Conservation (phyloP, 164 flowering plant genomes). For the Nymphaea thermarum region DNA sequence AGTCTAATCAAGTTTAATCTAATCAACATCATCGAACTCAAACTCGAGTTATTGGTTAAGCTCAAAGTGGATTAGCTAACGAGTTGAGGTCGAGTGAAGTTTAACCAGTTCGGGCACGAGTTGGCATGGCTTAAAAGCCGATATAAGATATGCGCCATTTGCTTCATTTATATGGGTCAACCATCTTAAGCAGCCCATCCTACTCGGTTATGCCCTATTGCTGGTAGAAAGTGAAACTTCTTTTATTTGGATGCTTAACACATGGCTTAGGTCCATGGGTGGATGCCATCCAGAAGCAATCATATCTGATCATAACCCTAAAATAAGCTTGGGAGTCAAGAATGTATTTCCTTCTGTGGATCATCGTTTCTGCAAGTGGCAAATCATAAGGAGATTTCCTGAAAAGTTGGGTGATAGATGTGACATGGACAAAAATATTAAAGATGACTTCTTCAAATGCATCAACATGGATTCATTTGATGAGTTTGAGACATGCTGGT, state of each 20-base stretch:
- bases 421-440: slow-evolving; percentile 2
- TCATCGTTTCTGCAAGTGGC: slow-evolving; percentile 3
- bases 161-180: not conserved
- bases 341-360: not conserved
- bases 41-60: too few relatives aligned
- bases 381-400: not conserved
- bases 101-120: too few relatives aligned
- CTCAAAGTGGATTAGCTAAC: too few relatives aligned
- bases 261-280: not conserved
- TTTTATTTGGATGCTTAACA: not conserved
- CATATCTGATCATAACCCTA: not conserved
- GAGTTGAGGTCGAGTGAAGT: too few relatives aligned
- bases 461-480: not conserved
- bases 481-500: slow-evolving; percentile 6
- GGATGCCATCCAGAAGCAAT: not conserved
- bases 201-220: slow-evolving; percentile 1
- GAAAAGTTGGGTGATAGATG: not conserved
- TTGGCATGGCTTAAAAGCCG: too few relatives aligned
- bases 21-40: too few relatives aligned
- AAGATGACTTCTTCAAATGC: slow-evolving; percentile 1
- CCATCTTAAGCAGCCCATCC: slow-evolving; percentile 2
- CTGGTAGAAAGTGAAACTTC: not conserved
- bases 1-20: too few relatives aligned
- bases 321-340: not conserved
- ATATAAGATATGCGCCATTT: too few relatives aligned